phyloP scores from a whole-genome alignment of 2,329 filamentous ascomycete genomes.

The Aureobasidium leucospermi region DNA sequence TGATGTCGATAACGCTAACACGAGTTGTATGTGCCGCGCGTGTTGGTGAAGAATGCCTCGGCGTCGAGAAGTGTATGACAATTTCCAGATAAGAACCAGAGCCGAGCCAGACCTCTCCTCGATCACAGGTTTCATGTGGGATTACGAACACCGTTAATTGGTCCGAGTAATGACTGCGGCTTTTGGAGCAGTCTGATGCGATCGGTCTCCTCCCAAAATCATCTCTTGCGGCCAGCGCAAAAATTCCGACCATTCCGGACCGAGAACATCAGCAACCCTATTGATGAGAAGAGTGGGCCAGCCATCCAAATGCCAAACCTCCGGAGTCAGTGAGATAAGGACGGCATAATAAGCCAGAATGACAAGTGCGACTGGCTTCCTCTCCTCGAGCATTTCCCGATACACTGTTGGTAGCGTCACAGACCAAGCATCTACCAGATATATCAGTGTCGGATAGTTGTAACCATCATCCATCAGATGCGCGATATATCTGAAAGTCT shows the following conservation, averaged over 20 bases:
- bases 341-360: slow-evolving; percentile 1
- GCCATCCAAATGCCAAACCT: background rate
- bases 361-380: background rate
- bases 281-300: background rate
- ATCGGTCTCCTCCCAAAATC: background rate
- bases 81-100: too few relatives aligned
- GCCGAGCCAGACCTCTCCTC: too few relatives aligned
- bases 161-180: too few relatives aligned
- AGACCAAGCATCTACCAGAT: background rate
- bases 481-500: background rate
- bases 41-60: too few relatives aligned
- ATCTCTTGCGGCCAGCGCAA: background rate
- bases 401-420: background rate
- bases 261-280: background rate
- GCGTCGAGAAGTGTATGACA: too few relatives aligned
- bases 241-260: background rate
- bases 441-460: too few relatives aligned
- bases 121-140: too few relatives aligned
- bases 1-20: too few relatives aligned
- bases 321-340: background rate
- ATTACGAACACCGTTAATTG: too few relatives aligned
- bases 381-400: background rate
- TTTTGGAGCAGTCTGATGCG: too few relatives aligned
- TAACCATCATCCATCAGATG: background rate
- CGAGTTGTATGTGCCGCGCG: too few relatives aligned